Evolutionary conservation across 148 eudicot genomes (phyloP).

Genomic region (Pharnaceum exiguum): DNA sequence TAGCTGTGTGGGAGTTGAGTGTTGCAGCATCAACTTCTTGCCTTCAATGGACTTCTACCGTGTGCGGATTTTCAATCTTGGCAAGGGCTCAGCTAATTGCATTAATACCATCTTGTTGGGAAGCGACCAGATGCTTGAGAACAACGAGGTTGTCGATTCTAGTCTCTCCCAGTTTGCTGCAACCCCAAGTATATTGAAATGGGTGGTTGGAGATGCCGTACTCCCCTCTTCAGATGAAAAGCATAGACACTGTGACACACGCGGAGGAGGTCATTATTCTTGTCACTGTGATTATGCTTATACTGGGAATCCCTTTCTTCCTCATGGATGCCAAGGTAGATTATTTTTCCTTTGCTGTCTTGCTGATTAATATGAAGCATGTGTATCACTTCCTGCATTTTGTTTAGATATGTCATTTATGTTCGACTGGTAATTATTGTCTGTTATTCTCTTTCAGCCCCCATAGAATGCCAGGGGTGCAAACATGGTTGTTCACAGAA

Average conservation of each 20-base stretch:
- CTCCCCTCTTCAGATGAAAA: not conserved
- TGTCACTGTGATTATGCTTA: not conserved
- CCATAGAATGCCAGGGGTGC: not conserved
- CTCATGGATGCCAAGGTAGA: slow-evolving; percentile 12
- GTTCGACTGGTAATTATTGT: not conserved
- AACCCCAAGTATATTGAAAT: not conserved
- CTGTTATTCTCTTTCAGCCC: not conserved
- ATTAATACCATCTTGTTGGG: slow-evolving; percentile 1
- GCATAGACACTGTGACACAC: not conserved
- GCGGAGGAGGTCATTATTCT: not conserved
- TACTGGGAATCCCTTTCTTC: slow-evolving; percentile 18
- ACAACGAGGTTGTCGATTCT: not conserved
- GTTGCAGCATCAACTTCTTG: not conserved
- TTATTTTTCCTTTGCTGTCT: not conserved
- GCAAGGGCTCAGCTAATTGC: not conserved
- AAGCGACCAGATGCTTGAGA: not conserved
- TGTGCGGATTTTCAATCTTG: not conserved
- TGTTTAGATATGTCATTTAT: not conserved
- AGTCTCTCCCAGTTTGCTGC: not conserved
- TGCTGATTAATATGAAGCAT: too few species aligned
- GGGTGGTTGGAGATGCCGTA: not conserved
- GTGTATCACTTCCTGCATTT: too few species aligned
- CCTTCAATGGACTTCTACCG: not conserved
- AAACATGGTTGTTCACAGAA: not conserved
- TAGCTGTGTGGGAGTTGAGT: not conserved